Percentiles rank a stretch among this genome's conserved stretches.
Conservation (phyloP, 2,329 filamentous ascomycete genomes). For the Grosmannia clavigera region DNA sequence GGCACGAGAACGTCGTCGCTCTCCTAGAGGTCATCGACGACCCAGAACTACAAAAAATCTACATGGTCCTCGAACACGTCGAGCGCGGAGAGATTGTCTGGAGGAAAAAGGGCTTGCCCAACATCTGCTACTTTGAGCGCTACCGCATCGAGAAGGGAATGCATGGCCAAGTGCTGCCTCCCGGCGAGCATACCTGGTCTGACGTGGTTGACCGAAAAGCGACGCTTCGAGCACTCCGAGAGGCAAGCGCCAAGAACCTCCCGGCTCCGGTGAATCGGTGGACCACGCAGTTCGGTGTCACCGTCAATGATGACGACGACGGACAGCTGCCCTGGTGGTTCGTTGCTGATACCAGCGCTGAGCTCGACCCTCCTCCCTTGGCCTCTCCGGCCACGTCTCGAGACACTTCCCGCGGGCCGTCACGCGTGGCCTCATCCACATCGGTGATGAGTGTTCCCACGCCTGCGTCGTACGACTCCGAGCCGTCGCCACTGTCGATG, state of each 20-base stretch:
- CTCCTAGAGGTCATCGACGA: conserved; percentile 96
- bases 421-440: conserved; percentile 33
- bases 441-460: conserved; percentile 25
- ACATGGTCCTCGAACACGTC: conserved; percentile 92
- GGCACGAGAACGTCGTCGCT: conserved; percentile 93
- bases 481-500: conserved; percentile 16
- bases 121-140: conserved; percentile 74
- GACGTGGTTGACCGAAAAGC: conserved; percentile 47
- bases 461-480: conserved; percentile 22
- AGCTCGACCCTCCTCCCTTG: not conserved
- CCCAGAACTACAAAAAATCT: conserved; percentile 91
- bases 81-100: conserved; percentile 89
- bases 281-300: conserved; percentile 71
- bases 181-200: conserved; percentile 48
- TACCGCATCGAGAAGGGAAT: conserved; percentile 64
- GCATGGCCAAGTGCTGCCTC: conserved; percentile 42
- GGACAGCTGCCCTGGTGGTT: conserved; percentile 26
- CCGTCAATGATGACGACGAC: conserved; percentile 36
- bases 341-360: conserved; percentile 5
- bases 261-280: conserved; percentile 53
- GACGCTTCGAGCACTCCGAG: conserved; percentile 43
- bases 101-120: conserved; percentile 76
- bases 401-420: conserved; percentile 28
- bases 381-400: conserved; percentile 25
- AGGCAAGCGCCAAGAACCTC: conserved; percentile 32